Base-by-base conservation (phyloP, 148 eudicot species). In the Rhododendron ferrugineum region DNA sequence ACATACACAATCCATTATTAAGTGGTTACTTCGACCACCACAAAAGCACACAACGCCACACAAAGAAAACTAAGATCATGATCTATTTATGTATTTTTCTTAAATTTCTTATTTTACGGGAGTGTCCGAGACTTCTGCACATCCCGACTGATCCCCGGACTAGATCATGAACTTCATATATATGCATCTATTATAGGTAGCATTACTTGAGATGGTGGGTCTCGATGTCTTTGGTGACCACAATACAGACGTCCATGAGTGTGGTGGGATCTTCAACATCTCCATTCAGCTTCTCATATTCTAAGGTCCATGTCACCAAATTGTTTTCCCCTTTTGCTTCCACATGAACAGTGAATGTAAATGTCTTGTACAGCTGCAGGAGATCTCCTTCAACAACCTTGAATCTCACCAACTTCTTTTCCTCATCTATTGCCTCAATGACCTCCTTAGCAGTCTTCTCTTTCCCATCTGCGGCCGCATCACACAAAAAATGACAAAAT, bases 281-380 rank as follows among this genome's bases (percentile, higher is more conserved):
- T 9, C 64, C 84, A 14, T 47, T 70, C 82, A 79, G 49, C 79
- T 86, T 88, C 90, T 85, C 88, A 28, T 85, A 88, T 32, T 88
- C 88, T 1, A 86, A 15, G 18, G 86, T 88, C 90, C 88, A 88
- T 32, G 88, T 86, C 34, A 86, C 88, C 42, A 85, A 13, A 75
- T 85, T 79, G 56, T 44, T 80, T 70, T 32, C 36, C 3, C 90
- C 87, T 11, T 49, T 42, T 0, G 76, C 83, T 20, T 85, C 86
- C 14, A 88, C 86, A 30, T 83, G 85, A 42, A 70, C 46, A 14
- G 47, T 68, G 10, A 26, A 1, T 3, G 6, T 6, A 0, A 82
- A 22, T 40, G 4, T 68, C 85, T 85, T 83, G 83, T 58, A 88
- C 3, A n/a, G 62, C 56, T 85, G n/a, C 16, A 83, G 13, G 2